Base-by-base conservation (phyloP, 768 basidiomycete genomes). In the Lyophyllum shimeji region DNA sequence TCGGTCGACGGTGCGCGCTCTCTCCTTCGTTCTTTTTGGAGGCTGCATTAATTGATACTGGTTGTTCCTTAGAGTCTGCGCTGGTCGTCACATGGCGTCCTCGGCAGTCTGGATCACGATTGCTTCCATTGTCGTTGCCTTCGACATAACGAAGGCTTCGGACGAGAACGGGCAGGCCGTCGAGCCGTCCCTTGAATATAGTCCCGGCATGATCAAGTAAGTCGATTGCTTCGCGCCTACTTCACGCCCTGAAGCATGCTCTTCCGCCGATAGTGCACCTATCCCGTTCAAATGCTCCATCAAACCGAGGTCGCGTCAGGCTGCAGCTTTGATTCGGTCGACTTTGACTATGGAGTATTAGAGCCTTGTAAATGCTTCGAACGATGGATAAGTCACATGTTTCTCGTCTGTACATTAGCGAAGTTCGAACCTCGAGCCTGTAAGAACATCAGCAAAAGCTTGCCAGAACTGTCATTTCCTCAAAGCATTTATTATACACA, bases 1-100 rank as follows among this genome's bases (percentile, higher is more conserved):
- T 69, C 33, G 60, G 60, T 46, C 46, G 60, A 46, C 53, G 65
- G 68, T 56, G n/a, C 42, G 18, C 2, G 34, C 7, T 6, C 7
- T 11, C 27, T 13, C 27, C 21, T 21, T 3, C 12, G 2, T n/a
- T 8, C 34, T 43, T 9, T 7, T 13, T 31, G 13, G 13, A 13
- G 8, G 23, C n/a, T 13, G 12, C 18, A 29, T 29, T 4, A 4
- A 29, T n/a, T n/a, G n/a, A 9, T 5, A 29, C 34, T 15, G 1
- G 13, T 7, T 1, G 7, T 42, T 5, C 23, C 11, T 1, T 18
- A 63, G 66, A 12, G 40, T 66, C 24, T 76, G 75, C 47, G 71
- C 73, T 15, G 75, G 73, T 3, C 65, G 65, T 15, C 57, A 65
- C 21, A 65, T 74, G 49, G 75, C 74, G 0, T 65, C 69, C n/a